Evolutionary conservation across 257 asterid species (phyloP).

Genomic region (Nicotiana undulata): DNA sequence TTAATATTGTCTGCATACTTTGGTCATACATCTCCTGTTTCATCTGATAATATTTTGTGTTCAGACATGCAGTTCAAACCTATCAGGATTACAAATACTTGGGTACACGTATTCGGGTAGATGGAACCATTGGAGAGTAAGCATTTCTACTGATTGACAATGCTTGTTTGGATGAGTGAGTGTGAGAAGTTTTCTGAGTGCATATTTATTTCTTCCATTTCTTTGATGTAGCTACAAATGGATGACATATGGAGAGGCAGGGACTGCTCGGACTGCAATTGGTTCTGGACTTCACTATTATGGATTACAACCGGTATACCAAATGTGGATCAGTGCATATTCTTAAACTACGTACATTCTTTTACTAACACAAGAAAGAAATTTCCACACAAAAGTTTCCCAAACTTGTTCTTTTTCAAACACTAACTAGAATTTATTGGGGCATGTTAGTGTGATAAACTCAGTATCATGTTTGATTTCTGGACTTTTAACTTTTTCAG

Average conservation of each 20-base stretch:
- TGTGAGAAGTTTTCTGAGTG: not conserved
- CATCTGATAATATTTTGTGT: slow-evolving; percentile 12
- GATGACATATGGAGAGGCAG: slow-evolving; percentile 96
- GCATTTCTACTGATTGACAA: slow-evolving; percentile 19
- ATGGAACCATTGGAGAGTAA: slow-evolving; percentile 98
- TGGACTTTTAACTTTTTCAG: not conserved
- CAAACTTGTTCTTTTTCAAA: not conserved
- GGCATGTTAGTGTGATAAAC: not conserved
- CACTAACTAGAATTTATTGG: not conserved
- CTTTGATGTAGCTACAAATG: slow-evolving; percentile 67
- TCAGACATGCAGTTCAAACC: slow-evolving; percentile 67
- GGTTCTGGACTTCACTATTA: slow-evolving; percentile 76
- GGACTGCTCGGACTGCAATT: slow-evolving; percentile 77
- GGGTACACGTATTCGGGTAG: slow-evolving; percentile 84
- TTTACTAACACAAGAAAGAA: not conserved
- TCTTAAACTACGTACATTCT: not conserved
- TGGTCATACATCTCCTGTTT: not conserved
- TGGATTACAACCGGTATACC: slow-evolving; percentile 64
- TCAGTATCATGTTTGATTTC: not conserved
- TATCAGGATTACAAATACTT: slow-evolving; percentile 83
- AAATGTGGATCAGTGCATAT: not conserved
- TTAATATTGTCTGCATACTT: slow-evolving; percentile 2
- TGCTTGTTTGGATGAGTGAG: not conserved
- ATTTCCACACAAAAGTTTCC: not conserved
- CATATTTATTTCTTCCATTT: not conserved